These are phyloP conservation scores for Colletotrichum siamense DNA, from an alignment of 2,329 filamentous ascomycete species.

Conservation along the genomic window DNA sequence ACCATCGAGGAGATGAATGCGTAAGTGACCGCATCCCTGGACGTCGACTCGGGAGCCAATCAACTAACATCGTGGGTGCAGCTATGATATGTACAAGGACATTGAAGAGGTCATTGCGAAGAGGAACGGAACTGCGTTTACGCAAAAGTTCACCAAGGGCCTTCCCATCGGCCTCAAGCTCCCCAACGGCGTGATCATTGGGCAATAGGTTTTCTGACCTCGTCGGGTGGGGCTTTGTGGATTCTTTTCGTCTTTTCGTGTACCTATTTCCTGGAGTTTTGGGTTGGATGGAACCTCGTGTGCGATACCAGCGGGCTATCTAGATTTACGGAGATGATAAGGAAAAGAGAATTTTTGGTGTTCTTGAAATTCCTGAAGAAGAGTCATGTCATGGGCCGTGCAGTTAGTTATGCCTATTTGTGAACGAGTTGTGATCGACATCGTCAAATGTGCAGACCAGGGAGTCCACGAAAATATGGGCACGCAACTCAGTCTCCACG, in stretches of 20 bases:
- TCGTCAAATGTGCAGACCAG: neutral
- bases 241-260: neutral
- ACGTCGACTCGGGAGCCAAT: neutral
- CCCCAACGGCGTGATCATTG: conserved; percentile 51
- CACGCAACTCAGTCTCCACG: neutral
- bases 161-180: conserved; percentile 53
- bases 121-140: conserved; percentile 36
- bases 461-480: neutral
- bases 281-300: neutral
- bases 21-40: conserved; percentile 41
- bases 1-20: conserved; percentile 75
- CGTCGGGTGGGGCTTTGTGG: neutral
- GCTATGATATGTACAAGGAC: conserved; percentile 65
- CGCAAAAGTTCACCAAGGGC: conserved; percentile 44
- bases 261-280: neutral
- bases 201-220: neutral
- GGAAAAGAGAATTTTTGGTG: neutral
- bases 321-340: neutral
- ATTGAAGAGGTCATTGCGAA: conserved; percentile 53
- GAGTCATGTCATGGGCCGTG: neutral
- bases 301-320: neutral
- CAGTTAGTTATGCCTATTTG: neutral
- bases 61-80: conserved; percentile 25
- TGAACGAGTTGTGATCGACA: neutral
- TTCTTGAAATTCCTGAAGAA: neutral